Conservation (phyloP, 257 asterid species). For the Solanum habrochaites region DNA sequence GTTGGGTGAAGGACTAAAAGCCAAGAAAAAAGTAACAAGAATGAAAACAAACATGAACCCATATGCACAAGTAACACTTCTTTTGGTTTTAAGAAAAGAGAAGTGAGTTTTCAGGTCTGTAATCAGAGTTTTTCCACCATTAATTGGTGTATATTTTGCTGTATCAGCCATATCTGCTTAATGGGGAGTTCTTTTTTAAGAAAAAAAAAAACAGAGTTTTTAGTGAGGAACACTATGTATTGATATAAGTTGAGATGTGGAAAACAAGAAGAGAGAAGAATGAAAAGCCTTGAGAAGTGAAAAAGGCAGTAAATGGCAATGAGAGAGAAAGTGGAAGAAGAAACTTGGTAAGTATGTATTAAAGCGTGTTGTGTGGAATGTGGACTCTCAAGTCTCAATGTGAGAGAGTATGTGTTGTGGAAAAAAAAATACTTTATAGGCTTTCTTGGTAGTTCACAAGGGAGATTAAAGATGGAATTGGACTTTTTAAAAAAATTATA, state of each 20-base stretch:
- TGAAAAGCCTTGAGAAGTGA: not conserved
- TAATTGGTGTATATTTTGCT: constrained; percentile 50
- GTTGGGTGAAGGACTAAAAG: constrained; percentile 60
- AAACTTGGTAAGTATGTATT: not conserved
- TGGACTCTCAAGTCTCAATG: not conserved
- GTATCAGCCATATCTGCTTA: constrained; percentile 42
- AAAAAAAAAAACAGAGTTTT: too few relatives aligned
- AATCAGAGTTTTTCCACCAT: constrained; percentile 32
- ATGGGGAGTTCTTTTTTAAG: not conserved
- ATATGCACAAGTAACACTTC: constrained; percentile 40
- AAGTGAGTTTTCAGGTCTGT: constrained; percentile 51
- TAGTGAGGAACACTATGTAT: not conserved
- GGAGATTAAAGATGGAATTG: not conserved
- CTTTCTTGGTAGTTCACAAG: too few relatives aligned
- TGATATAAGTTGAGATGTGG: not conserved
- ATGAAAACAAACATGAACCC: constrained; percentile 44
- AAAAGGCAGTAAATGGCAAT: not conserved
- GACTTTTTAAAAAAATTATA: not conserved
- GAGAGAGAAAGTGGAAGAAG: not conserved
- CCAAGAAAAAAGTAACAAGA: constrained; percentile 59
- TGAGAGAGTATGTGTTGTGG: not conserved
- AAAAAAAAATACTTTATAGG: too few relatives aligned
- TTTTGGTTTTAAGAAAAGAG: constrained; percentile 28
- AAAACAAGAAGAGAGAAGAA: constrained; percentile 3
- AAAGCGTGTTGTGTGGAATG: not conserved